These are phyloP conservation scores for Pseudotsuga menziesii DNA, from an alignment of 75 land plant genomes.

Conservation along the genomic window DNA sequence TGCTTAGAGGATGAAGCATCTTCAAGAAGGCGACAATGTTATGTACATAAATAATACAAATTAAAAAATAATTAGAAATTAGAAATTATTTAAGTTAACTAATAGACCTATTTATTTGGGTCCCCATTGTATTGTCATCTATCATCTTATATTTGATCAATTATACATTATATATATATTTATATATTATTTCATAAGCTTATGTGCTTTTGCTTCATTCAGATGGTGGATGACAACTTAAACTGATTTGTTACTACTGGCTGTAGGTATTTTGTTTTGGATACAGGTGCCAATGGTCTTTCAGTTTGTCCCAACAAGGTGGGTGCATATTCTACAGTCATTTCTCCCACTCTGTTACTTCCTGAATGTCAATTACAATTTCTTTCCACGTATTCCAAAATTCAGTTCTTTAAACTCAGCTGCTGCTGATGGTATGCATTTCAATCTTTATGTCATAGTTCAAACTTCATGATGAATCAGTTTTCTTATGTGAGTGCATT, in stretches of 20 bases:
- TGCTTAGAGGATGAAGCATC: too few species aligned
- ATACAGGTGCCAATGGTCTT: constrained; percentile 47
- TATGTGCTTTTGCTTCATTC: too few species aligned
- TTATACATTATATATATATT: too few species aligned
- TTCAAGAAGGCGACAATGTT: too few species aligned
- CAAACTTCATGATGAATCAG: neutral
- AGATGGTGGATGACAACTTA: too few species aligned
- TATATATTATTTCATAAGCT: too few species aligned
- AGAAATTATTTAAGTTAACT: too few species aligned
- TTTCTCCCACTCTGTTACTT: neutral
- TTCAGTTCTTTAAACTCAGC: neutral
- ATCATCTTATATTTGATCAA: too few species aligned
- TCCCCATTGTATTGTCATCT: too few species aligned
- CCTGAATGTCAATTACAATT: neutral
- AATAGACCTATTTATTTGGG: too few species aligned
- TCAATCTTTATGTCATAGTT: neutral
- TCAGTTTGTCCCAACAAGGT: constrained; percentile 31
- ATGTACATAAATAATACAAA: too few species aligned
- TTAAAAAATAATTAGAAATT: too few species aligned
- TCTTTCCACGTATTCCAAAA: neutral
- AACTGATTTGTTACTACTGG: neutral
- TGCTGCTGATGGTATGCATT: neutral
- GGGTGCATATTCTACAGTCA: neutral
- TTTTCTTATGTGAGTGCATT: neutral
- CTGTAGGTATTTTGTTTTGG: constrained; percentile 41